These are phyloP conservation scores for Fistulifera pelliculosa DNA, from an alignment of 108 stramenopile species.

Conservation along the genomic window DNA sequence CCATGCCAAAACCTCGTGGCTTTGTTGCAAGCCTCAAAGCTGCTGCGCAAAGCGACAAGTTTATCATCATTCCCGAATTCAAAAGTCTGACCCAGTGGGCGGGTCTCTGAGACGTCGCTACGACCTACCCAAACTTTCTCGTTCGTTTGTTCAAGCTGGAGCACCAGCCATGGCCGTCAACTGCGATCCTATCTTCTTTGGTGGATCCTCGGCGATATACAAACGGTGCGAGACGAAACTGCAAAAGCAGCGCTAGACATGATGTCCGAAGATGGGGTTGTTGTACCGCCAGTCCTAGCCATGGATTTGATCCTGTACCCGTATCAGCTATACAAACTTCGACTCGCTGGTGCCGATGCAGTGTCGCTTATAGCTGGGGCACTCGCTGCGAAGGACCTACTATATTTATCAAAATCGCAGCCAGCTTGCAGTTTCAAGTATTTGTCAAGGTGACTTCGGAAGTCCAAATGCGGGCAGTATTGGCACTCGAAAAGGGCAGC, in stretches of 20 bases:
- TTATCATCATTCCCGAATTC: conserved; percentile 79
- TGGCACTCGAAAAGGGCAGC: conserved; percentile 21
- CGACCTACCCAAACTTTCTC: conserved; percentile 54
- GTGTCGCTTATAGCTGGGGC: conserved; percentile 67
- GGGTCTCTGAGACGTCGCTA: conserved; percentile 77
- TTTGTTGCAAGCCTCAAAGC: conserved; percentile 62
- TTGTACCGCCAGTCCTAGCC: conserved; percentile 69
- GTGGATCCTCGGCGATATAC: conserved; percentile 72
- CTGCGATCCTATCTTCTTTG: conserved; percentile 73
- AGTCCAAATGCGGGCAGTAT: conserved; percentile 43
- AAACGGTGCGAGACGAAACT: conserved; percentile 43
- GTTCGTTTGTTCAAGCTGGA: conserved; percentile 43
- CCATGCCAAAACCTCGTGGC: conserved; percentile 62
- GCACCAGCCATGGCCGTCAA: conserved; percentile 62
- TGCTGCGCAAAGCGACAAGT: conserved; percentile 24
- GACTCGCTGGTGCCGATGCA: conserved; percentile 82
- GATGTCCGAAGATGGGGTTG: conserved; percentile 42
- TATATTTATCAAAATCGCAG: conserved; percentile 81
- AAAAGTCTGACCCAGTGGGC: conserved; percentile 68
- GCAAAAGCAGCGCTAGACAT: conserved; percentile 30
- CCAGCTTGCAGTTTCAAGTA: conserved; percentile 52
- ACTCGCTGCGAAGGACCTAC: conserved; percentile 57
- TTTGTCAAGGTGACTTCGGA: conserved; percentile 57
- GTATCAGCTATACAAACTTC: conserved; percentile 81
- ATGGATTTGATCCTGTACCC: conserved; percentile 79